These are phyloP conservation scores for Epichloe baconii DNA, from an alignment of 2,329 filamentous ascomycete species.

Conservation along the genomic window DNA sequence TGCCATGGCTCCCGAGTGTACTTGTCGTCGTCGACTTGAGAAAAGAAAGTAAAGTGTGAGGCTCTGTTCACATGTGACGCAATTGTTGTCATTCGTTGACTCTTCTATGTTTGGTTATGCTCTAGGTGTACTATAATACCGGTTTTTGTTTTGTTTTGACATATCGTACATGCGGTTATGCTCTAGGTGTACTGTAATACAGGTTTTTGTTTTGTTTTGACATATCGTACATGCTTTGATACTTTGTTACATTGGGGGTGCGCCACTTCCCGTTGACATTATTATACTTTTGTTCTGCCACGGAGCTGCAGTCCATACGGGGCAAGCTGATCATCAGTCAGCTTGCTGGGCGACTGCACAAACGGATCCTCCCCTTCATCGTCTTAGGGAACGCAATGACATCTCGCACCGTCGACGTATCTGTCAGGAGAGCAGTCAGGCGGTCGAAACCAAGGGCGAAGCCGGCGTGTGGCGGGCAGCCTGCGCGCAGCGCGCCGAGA, in stretches of 20 bases:
- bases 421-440: conserved; percentile 66
- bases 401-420: conserved; percentile 67
- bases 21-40: too few relatives aligned
- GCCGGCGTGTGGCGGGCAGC: conserved; percentile 89
- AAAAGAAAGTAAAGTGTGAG: too few relatives aligned
- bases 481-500: conserved; percentile 65
- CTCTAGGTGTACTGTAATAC: too few relatives aligned
- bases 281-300: not conserved
- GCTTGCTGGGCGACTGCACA: conserved; percentile 60
- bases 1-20: conserved; percentile 10
- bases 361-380: conserved; percentile 73
- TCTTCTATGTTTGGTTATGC: too few relatives aligned
- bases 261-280: not conserved
- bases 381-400: conserved; percentile 97
- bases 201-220: not conserved
- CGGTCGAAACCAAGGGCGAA: conserved; percentile 89
- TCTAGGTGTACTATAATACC: too few relatives aligned
- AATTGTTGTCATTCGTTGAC: too few relatives aligned
- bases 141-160: not conserved
- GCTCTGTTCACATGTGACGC: too few relatives aligned
- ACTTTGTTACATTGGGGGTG: not conserved
- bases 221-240: conserved; percentile 32
- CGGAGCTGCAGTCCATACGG: conserved; percentile 31
- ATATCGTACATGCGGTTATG: conserved; percentile 32
- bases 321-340: conserved; percentile 44